Conservation (phyloP, 2,329 filamentous ascomycete genomes). For the Madurella mycetomatis region DNA sequence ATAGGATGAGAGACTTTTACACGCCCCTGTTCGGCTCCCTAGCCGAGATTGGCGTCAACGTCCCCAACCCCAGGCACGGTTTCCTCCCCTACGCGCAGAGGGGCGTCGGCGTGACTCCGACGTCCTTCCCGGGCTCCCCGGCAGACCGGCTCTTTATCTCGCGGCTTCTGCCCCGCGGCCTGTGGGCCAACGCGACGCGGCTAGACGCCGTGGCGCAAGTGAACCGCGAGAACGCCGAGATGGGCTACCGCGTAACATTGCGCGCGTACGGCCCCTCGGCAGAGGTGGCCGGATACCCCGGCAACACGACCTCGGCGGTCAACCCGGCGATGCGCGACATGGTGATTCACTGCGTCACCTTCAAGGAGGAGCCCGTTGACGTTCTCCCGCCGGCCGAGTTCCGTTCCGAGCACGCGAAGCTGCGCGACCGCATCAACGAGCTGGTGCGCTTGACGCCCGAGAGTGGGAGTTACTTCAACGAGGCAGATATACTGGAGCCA, state of each 20-base stretch:
- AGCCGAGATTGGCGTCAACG: neutral
- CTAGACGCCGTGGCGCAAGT: neutral
- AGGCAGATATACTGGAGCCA: constrained; percentile 36
- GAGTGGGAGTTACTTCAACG: constrained; percentile 35
- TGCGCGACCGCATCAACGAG: neutral
- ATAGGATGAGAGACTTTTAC: neutral
- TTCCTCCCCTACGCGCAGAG: neutral
- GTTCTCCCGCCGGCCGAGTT: neutral
- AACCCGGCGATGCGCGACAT: constrained; percentile 10
- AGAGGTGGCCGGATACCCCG: neutral
- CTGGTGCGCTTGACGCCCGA: constrained; percentile 23
- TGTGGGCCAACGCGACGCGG: neutral
- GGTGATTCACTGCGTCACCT: constrained; percentile 10
- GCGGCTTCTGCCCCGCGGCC: neutral
- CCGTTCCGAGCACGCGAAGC: neutral
- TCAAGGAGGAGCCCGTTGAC: neutral
- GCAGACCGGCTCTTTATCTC: neutral
- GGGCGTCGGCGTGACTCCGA: neutral
- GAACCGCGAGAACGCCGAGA: neutral
- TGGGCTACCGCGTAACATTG: neutral
- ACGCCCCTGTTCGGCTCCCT: neutral
- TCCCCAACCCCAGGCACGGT: neutral
- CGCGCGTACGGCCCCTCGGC: neutral
- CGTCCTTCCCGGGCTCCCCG: neutral
- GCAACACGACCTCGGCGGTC: constrained; percentile 6